These are phyloP conservation scores for Zymoseptoria passerinii DNA, from an alignment of 2,329 filamentous ascomycete genomes.

Conservation along the genomic window DNA sequence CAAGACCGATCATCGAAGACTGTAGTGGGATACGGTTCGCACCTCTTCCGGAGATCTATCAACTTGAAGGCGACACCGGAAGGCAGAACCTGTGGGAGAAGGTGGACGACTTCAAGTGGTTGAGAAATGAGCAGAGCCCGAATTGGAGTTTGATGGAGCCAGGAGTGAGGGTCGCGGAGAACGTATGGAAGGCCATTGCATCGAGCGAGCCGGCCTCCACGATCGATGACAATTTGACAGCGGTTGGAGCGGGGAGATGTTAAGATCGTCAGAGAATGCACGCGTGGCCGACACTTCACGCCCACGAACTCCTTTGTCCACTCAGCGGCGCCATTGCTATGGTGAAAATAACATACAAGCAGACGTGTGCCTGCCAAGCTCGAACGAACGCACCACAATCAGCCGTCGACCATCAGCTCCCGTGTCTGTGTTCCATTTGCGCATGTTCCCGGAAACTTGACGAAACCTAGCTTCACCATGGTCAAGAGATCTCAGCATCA, in stretches of 20 bases:
- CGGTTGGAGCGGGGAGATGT: constrained; percentile 12
- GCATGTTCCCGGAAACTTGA: neutral
- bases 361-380: neutral
- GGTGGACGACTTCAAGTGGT: constrained; percentile 97
- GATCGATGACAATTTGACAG: constrained; percentile 56
- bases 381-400: neutral
- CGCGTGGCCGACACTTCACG: too few relatives aligned
- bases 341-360: neutral
- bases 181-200: constrained; percentile 61
- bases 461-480: neutral
- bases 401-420: neutral
- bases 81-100: constrained; percentile 69
- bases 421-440: neutral
- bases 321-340: neutral
- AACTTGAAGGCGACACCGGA: constrained; percentile 21
- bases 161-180: constrained; percentile 31
- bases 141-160: constrained; percentile 70
- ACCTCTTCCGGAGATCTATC: constrained; percentile 58
- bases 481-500: constrained; percentile 1
- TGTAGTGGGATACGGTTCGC: constrained; percentile 73
- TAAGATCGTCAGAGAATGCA: neutral
- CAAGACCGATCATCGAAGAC: constrained; percentile 89
- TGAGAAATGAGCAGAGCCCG: constrained; percentile 75
- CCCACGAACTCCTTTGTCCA: neutral
- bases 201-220: constrained; percentile 54